phyloP scores from a whole-genome alignment of 495 filamentous ascomycete genomes.

The Tuber magnatum region DNA sequence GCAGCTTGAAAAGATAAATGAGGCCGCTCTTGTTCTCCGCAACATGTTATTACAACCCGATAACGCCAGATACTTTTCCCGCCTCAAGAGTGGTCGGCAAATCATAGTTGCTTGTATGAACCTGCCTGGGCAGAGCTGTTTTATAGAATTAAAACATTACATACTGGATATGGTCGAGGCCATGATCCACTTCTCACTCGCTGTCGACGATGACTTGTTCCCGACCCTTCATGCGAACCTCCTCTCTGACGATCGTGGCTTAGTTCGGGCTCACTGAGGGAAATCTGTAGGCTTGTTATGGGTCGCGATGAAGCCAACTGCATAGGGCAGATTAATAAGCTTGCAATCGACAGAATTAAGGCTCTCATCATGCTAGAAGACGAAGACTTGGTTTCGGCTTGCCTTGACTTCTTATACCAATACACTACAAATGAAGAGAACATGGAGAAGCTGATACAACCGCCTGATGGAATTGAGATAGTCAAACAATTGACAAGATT shows the following conservation, averaged over 20 bases:
- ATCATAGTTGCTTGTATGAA: slow-evolving; percentile 73
- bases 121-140: slow-evolving; percentile 63
- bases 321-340: slow-evolving; percentile 61
- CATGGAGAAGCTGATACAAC: slow-evolving; percentile 48
- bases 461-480: slow-evolving; percentile 43
- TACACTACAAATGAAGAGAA: slow-evolving; percentile 84
- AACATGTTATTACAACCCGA: slow-evolving; percentile 89
- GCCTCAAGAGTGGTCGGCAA: slow-evolving; percentile 64
- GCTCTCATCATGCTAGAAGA: slow-evolving; percentile 83
- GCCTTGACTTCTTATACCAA: slow-evolving; percentile 91
- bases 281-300: slow-evolving; percentile 80
- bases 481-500: slow-evolving; percentile 43
- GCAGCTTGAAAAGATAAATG: slow-evolving; percentile 65
- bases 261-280: slow-evolving; percentile 72
- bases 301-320: slow-evolving; percentile 69
- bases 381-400: slow-evolving; percentile 77
- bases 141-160: slow-evolving; percentile 83
- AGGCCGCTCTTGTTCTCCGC: slow-evolving; percentile 77
- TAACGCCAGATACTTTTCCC: slow-evolving; percentile 75
- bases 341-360: slow-evolving; percentile 60
- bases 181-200: slow-evolving; percentile 66
- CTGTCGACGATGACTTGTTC: slow-evolving; percentile 68
- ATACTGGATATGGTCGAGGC: slow-evolving; percentile 90
- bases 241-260: slow-evolving; percentile 68
- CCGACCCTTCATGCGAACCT: slow-evolving; percentile 64